Base-by-base conservation (phyloP, 2,329 filamentous ascomycete species). In the Botrytis fragariae region DNA sequence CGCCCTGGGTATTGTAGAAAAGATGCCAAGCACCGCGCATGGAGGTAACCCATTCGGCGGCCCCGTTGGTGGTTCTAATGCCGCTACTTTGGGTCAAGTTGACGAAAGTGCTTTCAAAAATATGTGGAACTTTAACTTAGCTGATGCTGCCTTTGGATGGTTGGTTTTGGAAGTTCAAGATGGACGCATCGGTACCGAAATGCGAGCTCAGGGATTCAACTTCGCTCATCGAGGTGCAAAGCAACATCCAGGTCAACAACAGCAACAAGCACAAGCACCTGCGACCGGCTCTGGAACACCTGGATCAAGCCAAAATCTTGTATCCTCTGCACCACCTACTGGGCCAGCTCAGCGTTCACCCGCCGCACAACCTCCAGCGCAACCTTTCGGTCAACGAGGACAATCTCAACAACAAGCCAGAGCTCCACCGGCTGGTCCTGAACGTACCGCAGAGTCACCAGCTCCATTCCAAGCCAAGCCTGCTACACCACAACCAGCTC, bases 121-220 rank as follows among this genome's bases (percentile, higher is more conserved):
- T 82, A 98, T 98, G 96, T 99, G 96, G 96, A 99, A 99, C 84
- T 99, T 99, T 85, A 98, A 98, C 83, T 84, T 99, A 77, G 96
- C 96, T 44, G 96, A 99, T 85, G 96, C 96, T 72, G 95, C 96
- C 32, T 99, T 98, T 82, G 96, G 96, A 75, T 99, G 94, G 87
- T 87, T 99, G 69, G 94, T 98, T 25, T 85, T 99, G 73, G 96
- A 99, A 82, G 92, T 99, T 74, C 96, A 99, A 81, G 93, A 94
- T 80, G 96, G 96, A 69, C 91, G 96, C 61, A 98, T 99, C 78
- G 96, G 95, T 64, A 99, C 96, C 0, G 96, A 99, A 84, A 99
- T 99, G 96, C 91, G 94, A 76, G 96, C 96, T 35, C 96, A 99
- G 81, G 96, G 96, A 60, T 99, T 99, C 88, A 99, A 99, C 87